Conservation (phyloP, 2,329 filamentous ascomycete species). For the Xylariomycetidae sp. region DNA sequence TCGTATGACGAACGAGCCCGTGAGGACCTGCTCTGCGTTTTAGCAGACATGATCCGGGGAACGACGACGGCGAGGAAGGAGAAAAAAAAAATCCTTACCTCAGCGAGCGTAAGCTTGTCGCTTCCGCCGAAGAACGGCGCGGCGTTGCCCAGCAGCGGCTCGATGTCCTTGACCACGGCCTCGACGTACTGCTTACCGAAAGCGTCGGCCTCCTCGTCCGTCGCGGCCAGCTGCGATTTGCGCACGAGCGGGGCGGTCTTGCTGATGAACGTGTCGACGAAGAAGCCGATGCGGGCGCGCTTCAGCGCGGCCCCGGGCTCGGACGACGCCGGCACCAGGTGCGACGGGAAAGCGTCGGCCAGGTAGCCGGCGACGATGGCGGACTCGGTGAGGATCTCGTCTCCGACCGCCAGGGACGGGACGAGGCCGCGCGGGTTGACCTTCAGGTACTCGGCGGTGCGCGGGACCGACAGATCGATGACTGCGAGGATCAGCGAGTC, state of each 20-base stretch:
- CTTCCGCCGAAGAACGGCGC: slow-evolving; percentile 62
- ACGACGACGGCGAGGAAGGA: not conserved
- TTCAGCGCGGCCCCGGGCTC: slow-evolving; percentile 51
- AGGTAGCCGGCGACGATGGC: slow-evolving; percentile 68
- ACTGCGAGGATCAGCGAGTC: too few species aligned
- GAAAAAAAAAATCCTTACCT: slow-evolving; percentile 49
- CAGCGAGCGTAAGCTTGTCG: slow-evolving; percentile 63
- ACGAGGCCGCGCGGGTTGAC: slow-evolving; percentile 78
- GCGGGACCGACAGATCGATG: slow-evolving; percentile 65
- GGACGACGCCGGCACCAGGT: slow-evolving; percentile 55
- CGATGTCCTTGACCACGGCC: slow-evolving; percentile 63
- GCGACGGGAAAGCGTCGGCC: slow-evolving; percentile 64
- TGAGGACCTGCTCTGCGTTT: slow-evolving; percentile 43
- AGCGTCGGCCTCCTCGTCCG: slow-evolving; percentile 45
- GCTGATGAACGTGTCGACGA: slow-evolving; percentile 63
- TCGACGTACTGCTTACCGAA: slow-evolving; percentile 47
- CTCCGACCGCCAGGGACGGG: slow-evolving; percentile 62
- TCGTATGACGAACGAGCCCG: slow-evolving; percentile 65
- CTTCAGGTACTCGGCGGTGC: slow-evolving; percentile 68
- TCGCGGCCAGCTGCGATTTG: slow-evolving; percentile 32
- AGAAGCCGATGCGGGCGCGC: slow-evolving; percentile 66
- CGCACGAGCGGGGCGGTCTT: slow-evolving; percentile 45
- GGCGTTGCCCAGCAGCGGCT: slow-evolving; percentile 58
- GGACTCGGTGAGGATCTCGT: slow-evolving; percentile 68
- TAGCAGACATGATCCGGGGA: slow-evolving; percentile 1